A percentile compares a stretch with the other conserved stretches of the same genome.
phyloP scores from a whole-genome alignment of 495 filamentous ascomycete genomes.

The Podospora anserina region DNA sequence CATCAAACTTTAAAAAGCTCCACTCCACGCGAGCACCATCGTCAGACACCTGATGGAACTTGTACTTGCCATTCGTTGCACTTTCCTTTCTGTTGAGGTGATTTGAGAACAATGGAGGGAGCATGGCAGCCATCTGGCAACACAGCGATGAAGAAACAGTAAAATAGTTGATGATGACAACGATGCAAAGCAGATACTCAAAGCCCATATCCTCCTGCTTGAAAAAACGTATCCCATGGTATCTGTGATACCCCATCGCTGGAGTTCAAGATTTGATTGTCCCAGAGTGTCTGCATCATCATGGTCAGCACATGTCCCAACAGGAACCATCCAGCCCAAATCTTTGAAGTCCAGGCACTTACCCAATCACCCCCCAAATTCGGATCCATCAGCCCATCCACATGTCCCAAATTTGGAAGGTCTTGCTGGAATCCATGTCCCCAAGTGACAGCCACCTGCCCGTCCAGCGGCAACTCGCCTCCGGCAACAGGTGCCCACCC shows the following conservation, averaged over 20 bases:
- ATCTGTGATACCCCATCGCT: conserved; percentile 21
- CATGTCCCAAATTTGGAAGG: conserved; percentile 5
- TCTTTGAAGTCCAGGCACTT: background rate
- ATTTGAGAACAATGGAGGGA: too few species aligned
- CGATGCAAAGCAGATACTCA: background rate
- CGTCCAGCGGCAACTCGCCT: background rate
- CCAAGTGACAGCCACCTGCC: background rate
- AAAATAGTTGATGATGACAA: background rate
- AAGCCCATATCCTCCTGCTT: conserved; percentile 7
- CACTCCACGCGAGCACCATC: too few species aligned
- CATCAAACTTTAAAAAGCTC: too few species aligned
- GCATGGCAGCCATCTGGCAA: too few species aligned
- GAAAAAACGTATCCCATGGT: conserved; percentile 27
- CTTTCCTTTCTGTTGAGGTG: too few species aligned
- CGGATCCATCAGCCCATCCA: conserved; percentile 21
- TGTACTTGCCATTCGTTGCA: too few species aligned
- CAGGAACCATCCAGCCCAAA: too few species aligned
- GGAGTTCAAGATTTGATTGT: conserved; percentile 27
- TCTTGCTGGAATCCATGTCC: background rate
- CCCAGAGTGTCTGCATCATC: conserved; percentile 21
- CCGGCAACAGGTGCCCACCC: background rate
- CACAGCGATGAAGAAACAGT: too few species aligned
- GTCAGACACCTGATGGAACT: too few species aligned
- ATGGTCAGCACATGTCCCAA: background rate
- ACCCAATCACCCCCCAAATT: conserved; percentile 27